Base-by-base conservation (phyloP, 1,284 basidiomycete genomes). In the Boletellus dicymbophilus region DNA sequence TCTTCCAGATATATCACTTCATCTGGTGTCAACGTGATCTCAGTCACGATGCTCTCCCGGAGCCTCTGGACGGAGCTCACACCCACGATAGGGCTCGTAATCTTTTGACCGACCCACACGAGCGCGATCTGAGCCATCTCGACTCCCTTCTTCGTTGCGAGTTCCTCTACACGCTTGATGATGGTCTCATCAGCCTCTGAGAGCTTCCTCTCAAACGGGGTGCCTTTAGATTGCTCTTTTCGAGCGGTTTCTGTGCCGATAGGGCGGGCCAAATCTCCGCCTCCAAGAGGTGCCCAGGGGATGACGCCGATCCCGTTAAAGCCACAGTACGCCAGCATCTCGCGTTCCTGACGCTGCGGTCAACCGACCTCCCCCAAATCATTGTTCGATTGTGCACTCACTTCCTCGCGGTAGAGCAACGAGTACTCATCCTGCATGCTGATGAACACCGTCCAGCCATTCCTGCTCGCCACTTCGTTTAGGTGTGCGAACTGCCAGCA, bases 281-380 rank as follows among this genome's bases (percentile, higher is more conserved):
- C 54, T 5, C 61, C 54, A 10, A 80, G 69, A 2, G 74, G 73
- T 1, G 66, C 60, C 67, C 69, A 78, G 1, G 73, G 67, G 12
- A 79, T 71, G 33, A 79, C 55, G 0, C 76, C 74, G 40, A 78
- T 77, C 21, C 76, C 78, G 15, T 76, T 64, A 51, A 66, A 70
- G 7, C 72, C 67, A 61, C 75, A 78, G 61, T 75, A 80, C 3
- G 67, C 65, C 16, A 75, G 58, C 73, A 79, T 75, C 53, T 79
- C 77, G 1, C 67, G 60, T 50, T 81, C 79, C 74, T 77, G 46
- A n/a, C 31, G 2, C 22, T 28, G 8, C 2, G 1, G 16, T 59
- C 28, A 49, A 11, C 26, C 28, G 10, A 33, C 18, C 37, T 15
- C n/a, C n/a, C n/a, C n/a, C n/a, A n/a, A n/a, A n/a, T n/a, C n/a